Evolutionary conservation across 2,329 filamentous ascomycete genomes (phyloP), one percentile per base, ranked within the genome.

Genomic region (Colletotrichum lentis): DNA sequence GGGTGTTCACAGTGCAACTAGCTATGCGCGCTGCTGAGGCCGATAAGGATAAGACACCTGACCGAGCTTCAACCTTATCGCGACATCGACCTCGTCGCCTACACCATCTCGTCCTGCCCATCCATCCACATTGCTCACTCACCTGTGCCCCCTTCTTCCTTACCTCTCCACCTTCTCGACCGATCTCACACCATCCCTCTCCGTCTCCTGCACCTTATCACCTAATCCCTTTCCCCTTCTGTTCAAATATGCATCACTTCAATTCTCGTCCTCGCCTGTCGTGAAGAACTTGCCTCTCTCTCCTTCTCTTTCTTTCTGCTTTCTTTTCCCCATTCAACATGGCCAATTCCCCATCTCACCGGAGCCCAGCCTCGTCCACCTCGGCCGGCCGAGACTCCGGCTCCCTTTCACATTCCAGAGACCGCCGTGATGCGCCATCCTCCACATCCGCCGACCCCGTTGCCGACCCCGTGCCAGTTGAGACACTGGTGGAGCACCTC

Each of bases 401-500:
- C 46, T 67, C 69, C 39, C 63, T 67, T 39, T 58, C 67, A 43
- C 50, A 62, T 63, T 70, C 70, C 64, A 57, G 55, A 69, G 64
- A 67, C 55, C 54, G 65, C 47, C 74, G 73, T 65, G 74, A 79
- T 57, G 77, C 77, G 47, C 55, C 59, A 2, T 31, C 62, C 16
- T 56, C 62, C 54, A 50, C 47, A 39, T 56, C 66, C 55, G 43
- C 55, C 41, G 55, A 60, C 49, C 41, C 41, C 37, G 80, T 81
- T 39, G 78, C 78, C 50, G 74, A 75, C 49, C 73, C 78, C 35
- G 77, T 84, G 5, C 78, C 85, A 27, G 86, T 97, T 74, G 93
- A 97, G 73, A 89, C 88, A 27, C 88, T 98, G 50, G 92, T 97
- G 64, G 87, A 89, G 61, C 90, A 97, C 79, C 90, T 97, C 43